A percentile compares a stretch with the other conserved stretches of the same genome.
phyloP scores from a whole-genome alignment of 2,329 filamentous ascomycete species.

The Pezicula neosporulosa region DNA sequence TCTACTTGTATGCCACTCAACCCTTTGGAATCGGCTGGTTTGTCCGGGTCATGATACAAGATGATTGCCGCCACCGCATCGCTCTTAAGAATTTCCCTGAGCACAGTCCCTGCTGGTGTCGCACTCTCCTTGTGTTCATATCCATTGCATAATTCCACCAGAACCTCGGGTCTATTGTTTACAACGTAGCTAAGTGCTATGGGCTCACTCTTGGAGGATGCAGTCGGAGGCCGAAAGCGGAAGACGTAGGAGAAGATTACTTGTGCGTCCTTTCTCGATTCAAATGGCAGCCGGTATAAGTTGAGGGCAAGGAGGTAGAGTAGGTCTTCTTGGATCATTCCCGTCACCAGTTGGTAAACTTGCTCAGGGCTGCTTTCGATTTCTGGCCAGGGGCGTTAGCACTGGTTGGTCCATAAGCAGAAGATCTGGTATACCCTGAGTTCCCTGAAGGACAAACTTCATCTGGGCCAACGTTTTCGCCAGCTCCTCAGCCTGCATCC shows the following conservation, averaged over 20 bases:
- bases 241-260: conserved; percentile 95
- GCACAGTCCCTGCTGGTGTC: conserved; percentile 83
- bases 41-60: conserved; percentile 79
- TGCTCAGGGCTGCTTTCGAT: conserved; percentile 82
- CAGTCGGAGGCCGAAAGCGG: conserved; percentile 74
- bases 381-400: conserved; percentile 50
- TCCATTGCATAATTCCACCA: conserved; percentile 83
- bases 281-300: conserved; percentile 85
- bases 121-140: conserved; percentile 91
- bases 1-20: conserved; percentile 76
- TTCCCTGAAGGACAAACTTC: conserved; percentile 91
- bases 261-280: conserved; percentile 92
- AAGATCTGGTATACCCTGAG: conserved; percentile 62
- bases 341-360: conserved; percentile 79
- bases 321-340: conserved; percentile 85
- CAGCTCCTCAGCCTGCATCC: conserved; percentile 73
- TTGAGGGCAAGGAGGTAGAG: conserved; percentile 79
- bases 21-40: conserved; percentile 69
- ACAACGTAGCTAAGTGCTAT: conserved; percentile 87
- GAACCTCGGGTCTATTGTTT: conserved; percentile 78
- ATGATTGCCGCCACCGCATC: conserved; percentile 89
- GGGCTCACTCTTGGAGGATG: conserved; percentile 67
- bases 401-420: neutral
- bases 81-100: conserved; percentile 85
- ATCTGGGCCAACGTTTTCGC: conserved; percentile 84